Evolutionary conservation across 805 yeast genomes (phyloP).

Genomic region (Cyberlindnera mycetangii): DNA sequence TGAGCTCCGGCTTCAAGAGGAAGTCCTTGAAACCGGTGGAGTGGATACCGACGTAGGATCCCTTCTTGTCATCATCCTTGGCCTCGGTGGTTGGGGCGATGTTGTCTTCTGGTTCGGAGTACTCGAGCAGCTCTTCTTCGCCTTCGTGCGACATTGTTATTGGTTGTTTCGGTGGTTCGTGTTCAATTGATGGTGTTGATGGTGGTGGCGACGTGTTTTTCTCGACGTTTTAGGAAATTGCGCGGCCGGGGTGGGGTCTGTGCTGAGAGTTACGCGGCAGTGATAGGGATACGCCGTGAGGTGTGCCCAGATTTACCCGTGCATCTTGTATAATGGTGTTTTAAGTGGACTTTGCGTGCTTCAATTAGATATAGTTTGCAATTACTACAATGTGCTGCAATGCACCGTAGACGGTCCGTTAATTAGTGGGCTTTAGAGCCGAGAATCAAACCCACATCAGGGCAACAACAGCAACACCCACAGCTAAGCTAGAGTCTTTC

Average conservation of each 20-base stretch:
- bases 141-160: conserved; percentile 83
- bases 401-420: too few species aligned
- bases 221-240: not conserved
- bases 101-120: conserved; percentile 95
- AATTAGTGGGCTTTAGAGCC: too few species aligned
- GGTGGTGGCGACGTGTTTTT: conserved; percentile 6
- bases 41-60: conserved; percentile 96
- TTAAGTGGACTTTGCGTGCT: too few species aligned
- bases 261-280: conserved; percentile 3
- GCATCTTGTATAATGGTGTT: too few species aligned
- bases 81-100: conserved; percentile 39
- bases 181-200: not conserved
- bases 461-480: too few species aligned
- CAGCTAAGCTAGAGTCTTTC: too few species aligned
- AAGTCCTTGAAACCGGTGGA: conserved; percentile 99
- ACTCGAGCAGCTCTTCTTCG: conserved; percentile 98
- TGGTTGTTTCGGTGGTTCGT: conserved; percentile 1
- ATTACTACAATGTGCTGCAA: too few species aligned
- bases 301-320: too few species aligned
- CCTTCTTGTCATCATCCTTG: conserved; percentile 77
- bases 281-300: too few species aligned
- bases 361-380: too few species aligned
- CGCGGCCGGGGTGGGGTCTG: not conserved
- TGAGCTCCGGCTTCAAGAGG: conserved; percentile 90
- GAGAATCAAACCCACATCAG: too few species aligned